Percentiles rank a stretch among this genome's conserved stretches.
phyloP scores from a whole-genome alignment of 371 early-diverging fungal species.

The Rhizopus stolonifer region DNA sequence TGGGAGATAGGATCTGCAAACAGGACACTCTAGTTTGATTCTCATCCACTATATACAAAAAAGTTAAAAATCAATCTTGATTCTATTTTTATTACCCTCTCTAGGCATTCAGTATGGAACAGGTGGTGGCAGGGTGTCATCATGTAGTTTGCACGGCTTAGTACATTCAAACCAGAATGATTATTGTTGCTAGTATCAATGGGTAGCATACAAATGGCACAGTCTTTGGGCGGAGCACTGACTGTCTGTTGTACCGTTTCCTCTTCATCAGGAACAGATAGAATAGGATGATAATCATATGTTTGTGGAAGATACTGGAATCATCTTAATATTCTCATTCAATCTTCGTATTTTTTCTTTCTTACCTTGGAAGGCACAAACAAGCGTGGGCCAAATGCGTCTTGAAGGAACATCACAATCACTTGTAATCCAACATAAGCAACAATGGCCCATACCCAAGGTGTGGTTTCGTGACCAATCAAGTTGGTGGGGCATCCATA shows the following conservation, averaged over 20 bases:
- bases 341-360: background rate
- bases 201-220: constrained; percentile 78
- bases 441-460: constrained; percentile 54
- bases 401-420: constrained; percentile 64
- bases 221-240: constrained; percentile 38
- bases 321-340: too few relatives aligned
- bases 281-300: constrained; percentile 69
- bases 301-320: constrained; percentile 63
- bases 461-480: constrained; percentile 51
- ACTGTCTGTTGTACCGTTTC: constrained; percentile 5
- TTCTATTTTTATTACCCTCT: constrained; percentile 40
- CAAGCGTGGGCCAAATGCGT: constrained; percentile 69
- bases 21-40: constrained; percentile 79
- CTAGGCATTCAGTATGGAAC: constrained; percentile 80
- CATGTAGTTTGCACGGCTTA: constrained; percentile 68
- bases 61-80: background rate
- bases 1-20: constrained; percentile 68
- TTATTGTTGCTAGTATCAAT: constrained; percentile 49
- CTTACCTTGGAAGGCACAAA: constrained; percentile 69
- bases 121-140: constrained; percentile 83
- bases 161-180: constrained; percentile 46
- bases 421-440: constrained; percentile 64
- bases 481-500: constrained; percentile 65
- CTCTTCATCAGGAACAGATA: constrained; percentile 55
- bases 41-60: constrained; percentile 69